Conservation (phyloP, 176 grass and related monocot genomes). For the Thinopyrum elongatum region DNA sequence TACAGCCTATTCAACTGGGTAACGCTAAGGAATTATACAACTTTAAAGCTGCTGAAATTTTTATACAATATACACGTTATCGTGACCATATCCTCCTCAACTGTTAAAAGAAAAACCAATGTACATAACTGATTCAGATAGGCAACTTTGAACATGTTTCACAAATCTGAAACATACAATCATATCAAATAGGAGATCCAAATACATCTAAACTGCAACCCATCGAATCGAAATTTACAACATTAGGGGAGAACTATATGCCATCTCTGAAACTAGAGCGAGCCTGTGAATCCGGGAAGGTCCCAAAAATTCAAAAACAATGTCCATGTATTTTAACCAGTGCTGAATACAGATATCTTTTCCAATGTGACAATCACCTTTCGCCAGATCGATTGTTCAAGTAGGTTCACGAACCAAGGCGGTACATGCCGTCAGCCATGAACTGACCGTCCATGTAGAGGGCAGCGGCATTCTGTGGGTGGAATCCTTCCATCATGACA, state of each 20-base stretch:
- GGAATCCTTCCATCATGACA: slow-evolving; percentile 71
- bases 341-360: slow-evolving; percentile 19
- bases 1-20: too few species aligned
- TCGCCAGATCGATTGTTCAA: not conserved
- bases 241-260: slow-evolving; percentile 52
- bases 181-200: slow-evolving; percentile 20
- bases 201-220: slow-evolving; percentile 42
- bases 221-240: slow-evolving; percentile 26
- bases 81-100: not conserved
- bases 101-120: not conserved
- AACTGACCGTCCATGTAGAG: slow-evolving; percentile 56
- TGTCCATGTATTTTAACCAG: slow-evolving; percentile 36
- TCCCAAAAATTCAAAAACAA: slow-evolving; percentile 45
- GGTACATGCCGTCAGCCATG: slow-evolving; percentile 62
- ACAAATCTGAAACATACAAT: slow-evolving; percentile 28
- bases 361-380: not conserved
- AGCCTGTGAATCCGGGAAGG: slow-evolving; percentile 19
- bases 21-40: not conserved
- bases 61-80: not conserved
- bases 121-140: slow-evolving; percentile 9
- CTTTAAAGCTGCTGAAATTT: not conserved
- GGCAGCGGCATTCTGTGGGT: slow-evolving; percentile 46
- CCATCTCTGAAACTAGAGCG: slow-evolving; percentile 27
- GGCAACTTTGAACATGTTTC: slow-evolving; percentile 20
- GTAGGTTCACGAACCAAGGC: slow-evolving; percentile 45